Evolutionary conservation across 164 flowering plant species (phyloP).

Genomic region (Sedum album): DNA sequence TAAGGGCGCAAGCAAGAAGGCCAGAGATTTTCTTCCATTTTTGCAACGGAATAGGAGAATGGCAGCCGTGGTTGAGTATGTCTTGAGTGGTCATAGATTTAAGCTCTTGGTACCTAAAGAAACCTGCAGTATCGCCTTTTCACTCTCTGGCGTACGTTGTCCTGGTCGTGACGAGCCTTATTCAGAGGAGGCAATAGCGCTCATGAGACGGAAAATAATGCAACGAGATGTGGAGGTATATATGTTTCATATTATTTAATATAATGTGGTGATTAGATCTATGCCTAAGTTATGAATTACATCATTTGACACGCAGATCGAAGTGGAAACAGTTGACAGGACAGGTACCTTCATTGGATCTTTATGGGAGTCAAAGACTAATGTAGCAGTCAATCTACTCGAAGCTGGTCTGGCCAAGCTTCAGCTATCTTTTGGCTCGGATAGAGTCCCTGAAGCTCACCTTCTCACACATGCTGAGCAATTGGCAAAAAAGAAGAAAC

Average conservation of each 20-base stretch:
- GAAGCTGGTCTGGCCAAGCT: constrained; percentile 90
- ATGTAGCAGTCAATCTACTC: constrained; percentile 59
- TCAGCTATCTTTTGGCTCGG: constrained; percentile 60
- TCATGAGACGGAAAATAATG: constrained; percentile 92
- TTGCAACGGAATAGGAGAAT: constrained; percentile 59
- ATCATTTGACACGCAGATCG: constrained; percentile 42
- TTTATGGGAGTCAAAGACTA: constrained; percentile 77
- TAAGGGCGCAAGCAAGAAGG: constrained; percentile 76
- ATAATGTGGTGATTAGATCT: not conserved
- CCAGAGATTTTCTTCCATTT: constrained; percentile 84
- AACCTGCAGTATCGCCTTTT: constrained; percentile 92
- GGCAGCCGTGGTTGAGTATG: constrained; percentile 92
- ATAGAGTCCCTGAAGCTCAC: constrained; percentile 73
- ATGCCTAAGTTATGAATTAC: not conserved
- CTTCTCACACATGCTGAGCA: constrained; percentile 78
- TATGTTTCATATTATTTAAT: not conserved
- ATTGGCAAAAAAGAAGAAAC: constrained; percentile 66
- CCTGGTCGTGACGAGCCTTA: constrained; percentile 90
- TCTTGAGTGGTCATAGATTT: constrained; percentile 94
- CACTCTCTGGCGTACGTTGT: constrained; percentile 95
- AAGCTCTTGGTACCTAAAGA: constrained; percentile 85
- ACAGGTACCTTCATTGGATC: constrained; percentile 97
- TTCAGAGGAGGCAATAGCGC: constrained; percentile 90
- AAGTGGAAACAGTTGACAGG: constrained; percentile 91
- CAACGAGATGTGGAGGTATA: constrained; percentile 97